Evolutionary conservation across 1,284 basidiomycete genomes (phyloP).

Genomic region (Cryptococcus deneoformans): DNA sequence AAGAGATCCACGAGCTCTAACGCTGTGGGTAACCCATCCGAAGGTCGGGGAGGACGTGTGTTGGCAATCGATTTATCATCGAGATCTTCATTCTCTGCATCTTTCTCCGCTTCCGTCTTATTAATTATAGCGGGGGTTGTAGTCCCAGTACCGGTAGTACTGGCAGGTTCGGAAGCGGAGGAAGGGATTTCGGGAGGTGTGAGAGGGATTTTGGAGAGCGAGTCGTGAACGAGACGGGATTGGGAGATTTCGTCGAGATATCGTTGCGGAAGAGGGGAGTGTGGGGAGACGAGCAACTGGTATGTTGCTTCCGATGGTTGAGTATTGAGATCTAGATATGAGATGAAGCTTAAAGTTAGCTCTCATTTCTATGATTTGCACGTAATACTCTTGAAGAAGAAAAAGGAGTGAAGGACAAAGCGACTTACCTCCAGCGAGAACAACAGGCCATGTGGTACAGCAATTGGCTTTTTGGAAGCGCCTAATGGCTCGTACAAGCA

Average conservation of each 20-base stretch:
- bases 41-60: constrained; percentile 60
- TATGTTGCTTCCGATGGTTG: constrained; percentile 82
- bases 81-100: constrained; percentile 62
- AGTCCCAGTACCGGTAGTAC: constrained; percentile 60
- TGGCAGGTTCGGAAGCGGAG: constrained; percentile 49
- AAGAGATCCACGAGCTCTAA: constrained; percentile 62
- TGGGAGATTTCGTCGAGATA: constrained; percentile 58
- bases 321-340: constrained; percentile 80
- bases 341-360: constrained; percentile 2
- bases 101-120: constrained; percentile 47
- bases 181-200: constrained; percentile 6
- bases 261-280: constrained; percentile 56
- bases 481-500: constrained; percentile 63
- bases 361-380: not conserved
- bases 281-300: constrained; percentile 63
- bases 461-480: constrained; percentile 58
- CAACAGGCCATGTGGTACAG: constrained; percentile 64
- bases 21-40: constrained; percentile 70
- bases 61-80: constrained; percentile 61
- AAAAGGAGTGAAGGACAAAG: not conserved
- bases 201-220: constrained; percentile 60
- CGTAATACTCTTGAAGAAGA: not conserved
- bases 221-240: constrained; percentile 78
- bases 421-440: constrained; percentile 73
- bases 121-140: constrained; percentile 56